Evolutionary conservation across 305 asterid species (phyloP).

Genomic region (Plantago coronopus): DNA sequence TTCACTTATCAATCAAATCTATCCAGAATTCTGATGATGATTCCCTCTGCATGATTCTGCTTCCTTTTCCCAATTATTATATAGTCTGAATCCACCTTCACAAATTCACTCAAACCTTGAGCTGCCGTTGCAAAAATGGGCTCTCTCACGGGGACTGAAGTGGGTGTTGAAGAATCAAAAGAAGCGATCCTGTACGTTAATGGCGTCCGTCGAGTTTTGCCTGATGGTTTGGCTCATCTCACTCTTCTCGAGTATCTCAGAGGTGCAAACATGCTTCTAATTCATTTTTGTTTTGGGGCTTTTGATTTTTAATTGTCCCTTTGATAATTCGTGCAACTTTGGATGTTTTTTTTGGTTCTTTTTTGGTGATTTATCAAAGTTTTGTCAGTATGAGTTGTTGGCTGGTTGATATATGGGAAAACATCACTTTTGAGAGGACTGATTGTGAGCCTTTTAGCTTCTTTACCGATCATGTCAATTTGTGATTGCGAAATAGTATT

Average conservation of each 20-base stretch:
- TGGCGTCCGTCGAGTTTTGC: slow-evolving; percentile 82
- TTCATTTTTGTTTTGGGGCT: slow-evolving; percentile 2
- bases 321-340: background rate
- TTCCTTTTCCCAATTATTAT: no score
- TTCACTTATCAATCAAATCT: no score
- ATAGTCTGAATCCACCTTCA: no score
- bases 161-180: slow-evolving; percentile 30
- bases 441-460: slow-evolving; percentile 1
- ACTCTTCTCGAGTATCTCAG: slow-evolving; percentile 94
- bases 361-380: no score
- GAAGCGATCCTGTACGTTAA: slow-evolving; percentile 82
- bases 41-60: no score
- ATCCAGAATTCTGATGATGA: no score
- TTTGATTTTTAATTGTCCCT: slow-evolving; percentile 1
- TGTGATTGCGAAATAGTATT: no score
- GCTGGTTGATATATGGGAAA: no score
- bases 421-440: slow-evolving; percentile 10
- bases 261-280: slow-evolving; percentile 34
- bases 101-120: no score
- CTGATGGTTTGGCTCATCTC: slow-evolving; percentile 81
- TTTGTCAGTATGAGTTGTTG: no score
- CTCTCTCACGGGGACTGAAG: slow-evolving; percentile 42
- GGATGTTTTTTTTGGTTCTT: no score
- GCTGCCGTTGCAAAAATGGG: slow-evolving; percentile 43
- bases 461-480: background rate